These are phyloP conservation scores for Auriscalpium microsporum DNA, from an alignment of 768 basidiomycete species.

Conservation along the genomic window DNA sequence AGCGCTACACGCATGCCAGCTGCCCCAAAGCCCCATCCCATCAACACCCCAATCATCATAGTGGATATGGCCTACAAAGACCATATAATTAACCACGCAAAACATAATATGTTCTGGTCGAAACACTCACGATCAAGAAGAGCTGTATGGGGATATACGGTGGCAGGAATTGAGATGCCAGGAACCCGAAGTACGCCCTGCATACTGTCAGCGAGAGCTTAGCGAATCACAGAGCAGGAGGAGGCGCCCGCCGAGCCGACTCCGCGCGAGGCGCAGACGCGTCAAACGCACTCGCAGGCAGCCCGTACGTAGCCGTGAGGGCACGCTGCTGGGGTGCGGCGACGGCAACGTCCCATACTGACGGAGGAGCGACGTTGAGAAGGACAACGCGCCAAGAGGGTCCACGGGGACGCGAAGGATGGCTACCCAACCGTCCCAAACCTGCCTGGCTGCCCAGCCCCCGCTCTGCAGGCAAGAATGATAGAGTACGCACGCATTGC, in stretches of 20 bases:
- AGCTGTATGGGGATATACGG: neutral
- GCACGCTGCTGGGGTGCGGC: too few relatives aligned
- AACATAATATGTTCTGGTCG: constrained; percentile 4
- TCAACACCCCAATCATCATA: constrained; percentile 35
- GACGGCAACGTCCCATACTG: too few relatives aligned
- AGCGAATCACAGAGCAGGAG: too few relatives aligned
- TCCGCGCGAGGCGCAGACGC: too few relatives aligned
- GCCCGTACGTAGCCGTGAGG: too few relatives aligned
- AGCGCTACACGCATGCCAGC: constrained; percentile 46
- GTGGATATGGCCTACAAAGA: constrained; percentile 29
- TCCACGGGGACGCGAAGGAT: too few relatives aligned
- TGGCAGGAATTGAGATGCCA: neutral
- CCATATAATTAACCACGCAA: neutral
- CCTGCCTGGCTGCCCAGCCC: too few relatives aligned
- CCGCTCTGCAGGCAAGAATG: neutral
- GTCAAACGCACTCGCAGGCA: too few relatives aligned
- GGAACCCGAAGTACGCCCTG: neutral
- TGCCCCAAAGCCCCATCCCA: constrained; percentile 49
- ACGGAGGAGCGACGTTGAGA: too few relatives aligned
- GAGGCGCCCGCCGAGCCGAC: too few relatives aligned
- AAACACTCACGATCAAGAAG: neutral
- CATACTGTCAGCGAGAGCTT: neutral
- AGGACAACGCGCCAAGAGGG: too few relatives aligned
- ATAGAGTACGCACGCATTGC: constrained; percentile 31
- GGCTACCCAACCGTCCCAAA: too few relatives aligned